Conservation (phyloP, 2,329 filamentous ascomycete species). For the Talaromyces marneffei region DNA sequence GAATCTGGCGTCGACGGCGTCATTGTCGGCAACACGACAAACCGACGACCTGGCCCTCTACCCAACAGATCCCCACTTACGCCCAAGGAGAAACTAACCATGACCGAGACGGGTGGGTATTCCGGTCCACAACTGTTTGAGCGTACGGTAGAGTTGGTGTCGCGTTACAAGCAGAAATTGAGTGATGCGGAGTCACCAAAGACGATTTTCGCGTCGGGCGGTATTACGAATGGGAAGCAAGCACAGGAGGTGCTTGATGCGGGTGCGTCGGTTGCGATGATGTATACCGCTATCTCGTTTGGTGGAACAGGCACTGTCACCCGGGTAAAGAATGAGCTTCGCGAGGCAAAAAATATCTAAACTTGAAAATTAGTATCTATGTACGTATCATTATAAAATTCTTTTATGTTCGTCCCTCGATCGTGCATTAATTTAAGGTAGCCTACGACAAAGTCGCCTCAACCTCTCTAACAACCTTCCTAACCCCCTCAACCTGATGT, state of each 20-base stretch:
- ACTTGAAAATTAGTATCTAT: conserved; percentile 3
- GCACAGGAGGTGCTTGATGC: conserved; percentile 77
- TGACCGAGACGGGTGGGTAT: conserved; percentile 79
- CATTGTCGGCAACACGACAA: conserved; percentile 96
- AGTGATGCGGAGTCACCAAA: conserved; percentile 44
- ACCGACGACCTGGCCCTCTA: conserved; percentile 65
- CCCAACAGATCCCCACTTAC: conserved; percentile 62
- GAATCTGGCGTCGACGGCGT: conserved; percentile 84
- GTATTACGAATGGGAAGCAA: conserved; percentile 82
- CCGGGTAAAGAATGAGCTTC: conserved; percentile 45
- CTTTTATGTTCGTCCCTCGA: background rate
- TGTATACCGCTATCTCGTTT: conserved; percentile 74
- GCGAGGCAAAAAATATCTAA: conserved; percentile 29
- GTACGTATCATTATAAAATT: background rate
- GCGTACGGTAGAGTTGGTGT: conserved; percentile 70
- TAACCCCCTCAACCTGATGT: conserved; percentile 67
- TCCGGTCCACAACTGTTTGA: conserved; percentile 87
- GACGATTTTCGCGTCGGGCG: conserved; percentile 80
- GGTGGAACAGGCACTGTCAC: conserved; percentile 58
- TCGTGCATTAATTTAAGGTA: background rate
- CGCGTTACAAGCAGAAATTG: conserved; percentile 66
- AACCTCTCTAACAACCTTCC: conserved; percentile 67
- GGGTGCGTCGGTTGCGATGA: conserved; percentile 82
- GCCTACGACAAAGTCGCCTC: conserved; percentile 36
- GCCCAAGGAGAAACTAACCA: conserved; percentile 57